Base-by-base conservation (phyloP, 1,139 yeast species). In the Suhomyces bokatorum region DNA sequence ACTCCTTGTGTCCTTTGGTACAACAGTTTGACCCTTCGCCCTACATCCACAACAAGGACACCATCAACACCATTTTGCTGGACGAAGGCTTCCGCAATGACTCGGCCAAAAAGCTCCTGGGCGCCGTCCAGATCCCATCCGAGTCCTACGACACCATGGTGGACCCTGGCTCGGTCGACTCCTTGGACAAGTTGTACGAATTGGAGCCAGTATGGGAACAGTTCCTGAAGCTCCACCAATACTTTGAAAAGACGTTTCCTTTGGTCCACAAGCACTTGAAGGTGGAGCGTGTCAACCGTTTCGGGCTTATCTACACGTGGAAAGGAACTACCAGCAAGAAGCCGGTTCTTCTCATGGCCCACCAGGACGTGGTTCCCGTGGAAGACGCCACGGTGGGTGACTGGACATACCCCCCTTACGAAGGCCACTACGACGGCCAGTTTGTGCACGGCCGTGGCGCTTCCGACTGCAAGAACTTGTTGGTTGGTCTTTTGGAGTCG, bases 111-210 rank as follows among this genome's bases (percentile, higher is more conserved):
- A 75, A 72, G 52, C 64, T 82, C 35, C 62, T 77, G 8, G 80
- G 78, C 11, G 83, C 90, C 1, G 70, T 87, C 27, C 73, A 72
- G 53, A 67, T 84, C 39, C 81, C 87, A 14, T 84, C 93, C 6
- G 82, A 79, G 53, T 74, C 80, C 14, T 79, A 68, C 49, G 95
- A 86, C 58, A 70, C 68, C 9, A 63, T 67, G 59, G 55, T 58
- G 8, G 61, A 61, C 41, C 70, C 69, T 0, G 56, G 56, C 12
- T 40, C 53, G 11, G 54, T 62, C 6, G 55, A 62, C 10, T 38
- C 59, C 10, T 46, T 53, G 36, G 59, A 62, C 17, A 67, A 63
- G 20, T 56, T 67, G 43, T 64, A 58, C 47, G 45, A 62, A 40
- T 33, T 61, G 32, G 52, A 53, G 16, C 55, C 55, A 0, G 42